A percentile compares a stretch with the other conserved stretches of the same genome.
phyloP scores from a whole-genome alignment of 2,329 filamentous ascomycete genomes.

The Pseudogymnoascus sp. region DNA sequence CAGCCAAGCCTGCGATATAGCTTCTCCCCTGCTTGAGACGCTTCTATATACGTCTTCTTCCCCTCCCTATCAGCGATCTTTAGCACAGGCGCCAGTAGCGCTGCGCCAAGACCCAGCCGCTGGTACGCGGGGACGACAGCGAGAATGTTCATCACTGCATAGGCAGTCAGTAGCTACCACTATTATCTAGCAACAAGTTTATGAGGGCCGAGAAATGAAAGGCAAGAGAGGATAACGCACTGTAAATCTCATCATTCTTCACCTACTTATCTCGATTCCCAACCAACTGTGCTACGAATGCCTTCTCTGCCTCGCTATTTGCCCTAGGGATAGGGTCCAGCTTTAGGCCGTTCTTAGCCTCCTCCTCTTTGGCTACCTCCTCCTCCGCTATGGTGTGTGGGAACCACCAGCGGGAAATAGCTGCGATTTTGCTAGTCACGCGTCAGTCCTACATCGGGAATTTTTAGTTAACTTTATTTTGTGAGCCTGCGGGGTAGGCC shows the following conservation, averaged over 20 bases:
- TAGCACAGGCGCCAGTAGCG: constrained; percentile 30
- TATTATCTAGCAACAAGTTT: neutral
- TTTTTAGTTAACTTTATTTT: no score
- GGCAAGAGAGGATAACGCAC: neutral
- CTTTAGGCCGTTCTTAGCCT: constrained; percentile 7
- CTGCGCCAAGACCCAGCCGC: constrained; percentile 30
- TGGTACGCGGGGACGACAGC: constrained; percentile 31
- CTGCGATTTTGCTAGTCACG: constrained; percentile 23
- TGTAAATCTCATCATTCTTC: constrained; percentile 29
- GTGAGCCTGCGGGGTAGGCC: no score
- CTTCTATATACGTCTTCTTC: constrained; percentile 32
- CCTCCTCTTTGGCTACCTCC: constrained; percentile 13
- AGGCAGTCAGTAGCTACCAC: neutral
- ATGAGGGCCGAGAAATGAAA: neutral
- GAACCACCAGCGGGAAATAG: constrained; percentile 31
- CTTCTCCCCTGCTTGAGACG: constrained; percentile 29
- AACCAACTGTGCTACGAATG: constrained; percentile 27
- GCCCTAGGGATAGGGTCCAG: constrained; percentile 26
- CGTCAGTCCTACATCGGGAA: neutral
- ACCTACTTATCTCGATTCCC: constrained; percentile 25
- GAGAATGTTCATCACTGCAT: constrained; percentile 29
- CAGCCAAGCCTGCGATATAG: constrained; percentile 35
- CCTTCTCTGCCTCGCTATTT: constrained; percentile 22
- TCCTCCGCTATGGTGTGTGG: constrained; percentile 24
- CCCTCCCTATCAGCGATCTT: constrained; percentile 30